Percentiles rank a stretch among this genome's conserved stretches.
phyloP scores from a whole-genome alignment of 2,329 filamentous ascomycete species.

The Pestalotiopsis sp. region DNA sequence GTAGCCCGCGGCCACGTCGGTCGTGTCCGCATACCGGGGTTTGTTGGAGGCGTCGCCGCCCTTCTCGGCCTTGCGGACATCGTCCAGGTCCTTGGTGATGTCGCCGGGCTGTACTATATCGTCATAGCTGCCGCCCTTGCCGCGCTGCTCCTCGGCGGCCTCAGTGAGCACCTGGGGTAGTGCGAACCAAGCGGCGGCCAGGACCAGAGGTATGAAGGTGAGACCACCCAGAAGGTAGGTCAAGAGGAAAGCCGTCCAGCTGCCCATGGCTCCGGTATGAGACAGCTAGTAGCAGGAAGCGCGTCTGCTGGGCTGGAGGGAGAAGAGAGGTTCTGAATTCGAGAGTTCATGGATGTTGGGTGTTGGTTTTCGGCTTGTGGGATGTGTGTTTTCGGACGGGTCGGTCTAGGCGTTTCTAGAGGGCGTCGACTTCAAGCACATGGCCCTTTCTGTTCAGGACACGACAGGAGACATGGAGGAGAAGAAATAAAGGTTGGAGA shows the following conservation, averaged over 20 bases:
- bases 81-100: slow-evolving; percentile 65
- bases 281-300: slow-evolving; percentile 12
- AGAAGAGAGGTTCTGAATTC: background rate
- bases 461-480: background rate
- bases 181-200: slow-evolving; percentile 65
- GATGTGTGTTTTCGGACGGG: background rate
- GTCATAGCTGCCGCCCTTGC: slow-evolving; percentile 33
- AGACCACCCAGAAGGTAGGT: slow-evolving; percentile 85
- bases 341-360: slow-evolving; percentile 3
- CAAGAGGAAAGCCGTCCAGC: slow-evolving; percentile 63
- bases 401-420: background rate
- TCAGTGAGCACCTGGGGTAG: slow-evolving; percentile 57
- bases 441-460: background rate
- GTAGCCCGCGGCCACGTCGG: slow-evolving; percentile 85
- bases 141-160: slow-evolving; percentile 28
- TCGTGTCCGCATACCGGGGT: slow-evolving; percentile 58
- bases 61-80: slow-evolving; percentile 58
- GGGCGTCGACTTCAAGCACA: background rate
- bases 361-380: background rate
- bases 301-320: slow-evolving; percentile 2
- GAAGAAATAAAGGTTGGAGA: background rate
- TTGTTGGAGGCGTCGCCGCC: slow-evolving; percentile 56
- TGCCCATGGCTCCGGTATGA: slow-evolving; percentile 45
- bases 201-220: slow-evolving; percentile 79
- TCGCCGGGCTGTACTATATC: slow-evolving; percentile 62